These are phyloP conservation scores for Vitis hybrid DNA, from an alignment of 177 flowering plant genomes.

Conservation along the genomic window DNA sequence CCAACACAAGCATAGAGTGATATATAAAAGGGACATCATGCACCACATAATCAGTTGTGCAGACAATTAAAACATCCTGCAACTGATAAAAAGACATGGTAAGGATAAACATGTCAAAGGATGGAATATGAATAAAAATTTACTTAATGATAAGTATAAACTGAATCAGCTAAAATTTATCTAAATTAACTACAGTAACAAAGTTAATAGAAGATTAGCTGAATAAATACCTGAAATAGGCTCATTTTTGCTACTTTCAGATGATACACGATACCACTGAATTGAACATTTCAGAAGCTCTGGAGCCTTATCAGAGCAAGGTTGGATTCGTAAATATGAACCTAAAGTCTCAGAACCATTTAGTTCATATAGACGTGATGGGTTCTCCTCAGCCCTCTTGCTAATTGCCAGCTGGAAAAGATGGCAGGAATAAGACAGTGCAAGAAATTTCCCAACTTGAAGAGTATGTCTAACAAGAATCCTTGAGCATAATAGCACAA, in stretches of 20 bases:
- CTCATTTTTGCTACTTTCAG: constrained; percentile 67
- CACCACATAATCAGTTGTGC: neutral
- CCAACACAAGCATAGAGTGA: too few relatives aligned
- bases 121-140: neutral
- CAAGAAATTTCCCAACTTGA: neutral
- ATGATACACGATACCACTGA: constrained; percentile 84
- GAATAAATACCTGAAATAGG: constrained; percentile 63
- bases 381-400: constrained; percentile 64
- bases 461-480: too few relatives aligned
- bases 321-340: constrained; percentile 55
- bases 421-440: neutral
- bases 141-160: neutral
- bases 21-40: too few relatives aligned
- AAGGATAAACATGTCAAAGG: neutral
- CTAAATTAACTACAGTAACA: neutral
- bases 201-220: neutral
- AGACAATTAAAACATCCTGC: neutral
- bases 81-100: neutral
- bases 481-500: too few relatives aligned
- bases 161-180: neutral
- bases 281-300: constrained; percentile 67
- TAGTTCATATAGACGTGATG: constrained; percentile 41
- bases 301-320: constrained; percentile 51
- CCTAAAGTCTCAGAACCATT: constrained; percentile 80
- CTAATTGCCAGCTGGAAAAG: constrained; percentile 63